Conservation (phyloP, 768 basidiomycete genomes). For the Jaapia argillacea region DNA sequence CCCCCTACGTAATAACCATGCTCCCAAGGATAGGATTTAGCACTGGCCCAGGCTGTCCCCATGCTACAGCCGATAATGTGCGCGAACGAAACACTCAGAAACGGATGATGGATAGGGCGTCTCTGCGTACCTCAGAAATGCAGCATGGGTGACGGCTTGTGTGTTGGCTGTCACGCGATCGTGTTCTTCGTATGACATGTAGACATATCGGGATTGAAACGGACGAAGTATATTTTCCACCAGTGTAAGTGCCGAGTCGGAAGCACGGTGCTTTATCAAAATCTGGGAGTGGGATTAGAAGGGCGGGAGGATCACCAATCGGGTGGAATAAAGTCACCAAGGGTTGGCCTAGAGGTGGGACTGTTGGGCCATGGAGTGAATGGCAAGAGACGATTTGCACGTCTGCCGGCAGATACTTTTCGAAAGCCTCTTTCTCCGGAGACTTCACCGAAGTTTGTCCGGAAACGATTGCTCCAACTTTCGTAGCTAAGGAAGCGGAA, state of each 20-base stretch:
- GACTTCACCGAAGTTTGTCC: conserved; percentile 98
- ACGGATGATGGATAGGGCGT: neutral
- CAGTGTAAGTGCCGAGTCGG: conserved; percentile 57
- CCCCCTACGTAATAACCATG: conserved; percentile 91
- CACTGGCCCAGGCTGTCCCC: conserved; percentile 91
- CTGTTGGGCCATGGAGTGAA: conserved; percentile 88
- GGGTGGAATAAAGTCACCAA: conserved; percentile 41
- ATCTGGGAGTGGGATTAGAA: conserved; percentile 38
- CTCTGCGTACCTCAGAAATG: conserved; percentile 72
- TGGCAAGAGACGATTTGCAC: conserved; percentile 88
- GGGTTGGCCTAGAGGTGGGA: conserved; percentile 83
- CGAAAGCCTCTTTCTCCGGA: conserved; percentile 85
- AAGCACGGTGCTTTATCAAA: conserved; percentile 78
- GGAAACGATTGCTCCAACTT: conserved; percentile 82
- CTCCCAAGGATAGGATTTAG: conserved; percentile 87
- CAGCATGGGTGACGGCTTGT: conserved; percentile 96
- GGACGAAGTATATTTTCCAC: conserved; percentile 79
- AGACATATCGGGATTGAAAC: conserved; percentile 78
- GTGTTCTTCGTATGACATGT: conserved; percentile 94
- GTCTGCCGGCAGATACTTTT: conserved; percentile 76
- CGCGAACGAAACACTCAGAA: neutral
- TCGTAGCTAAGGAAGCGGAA: conserved; percentile 56
- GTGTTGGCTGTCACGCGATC: conserved; percentile 96
- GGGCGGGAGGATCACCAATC: neutral
- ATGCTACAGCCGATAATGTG: conserved; percentile 44